Conservation (phyloP, 129 eudicot genomes). For the Chrysanthemum lavandulifolium region DNA sequence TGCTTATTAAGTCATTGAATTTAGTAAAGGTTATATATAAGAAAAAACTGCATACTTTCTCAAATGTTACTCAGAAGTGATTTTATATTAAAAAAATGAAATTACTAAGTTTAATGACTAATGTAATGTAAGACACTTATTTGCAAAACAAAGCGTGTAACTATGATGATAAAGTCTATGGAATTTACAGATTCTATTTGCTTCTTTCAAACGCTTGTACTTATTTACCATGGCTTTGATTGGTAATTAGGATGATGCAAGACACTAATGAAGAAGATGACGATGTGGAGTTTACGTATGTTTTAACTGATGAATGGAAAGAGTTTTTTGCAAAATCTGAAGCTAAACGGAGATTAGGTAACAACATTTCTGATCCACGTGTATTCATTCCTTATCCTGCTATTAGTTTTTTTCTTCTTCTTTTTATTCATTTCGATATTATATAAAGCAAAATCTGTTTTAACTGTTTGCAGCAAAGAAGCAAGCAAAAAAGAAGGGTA, state of each 20-base stretch:
- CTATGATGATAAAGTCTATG: not conserved
- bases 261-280: slow-evolving; percentile 25
- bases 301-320: slow-evolving; percentile 84
- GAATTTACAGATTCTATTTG: not conserved
- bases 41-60: no score
- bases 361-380: slow-evolving; percentile 1
- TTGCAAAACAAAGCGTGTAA: not conserved
- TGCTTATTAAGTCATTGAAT: no score
- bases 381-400: not conserved
- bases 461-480: slow-evolving; percentile 52
- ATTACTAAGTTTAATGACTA: no score
- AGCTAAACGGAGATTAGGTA: slow-evolving; percentile 70
- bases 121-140: no score
- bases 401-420: not conserved
- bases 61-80: no score
- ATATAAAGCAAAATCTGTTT: not conserved
- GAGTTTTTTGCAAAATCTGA: slow-evolving; percentile 86
- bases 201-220: not conserved
- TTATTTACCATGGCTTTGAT: slow-evolving; percentile 12
- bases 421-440: not conserved
- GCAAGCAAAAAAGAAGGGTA: slow-evolving; percentile 48
- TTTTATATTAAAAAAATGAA: no score
- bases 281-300: slow-evolving; percentile 59
- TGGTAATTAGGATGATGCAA: slow-evolving; percentile 31
- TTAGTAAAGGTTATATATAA: not conserved